Conservation (phyloP, 225 moss, liverwort and hornwort species). For the Pseudisothecium myosuroides region DNA sequence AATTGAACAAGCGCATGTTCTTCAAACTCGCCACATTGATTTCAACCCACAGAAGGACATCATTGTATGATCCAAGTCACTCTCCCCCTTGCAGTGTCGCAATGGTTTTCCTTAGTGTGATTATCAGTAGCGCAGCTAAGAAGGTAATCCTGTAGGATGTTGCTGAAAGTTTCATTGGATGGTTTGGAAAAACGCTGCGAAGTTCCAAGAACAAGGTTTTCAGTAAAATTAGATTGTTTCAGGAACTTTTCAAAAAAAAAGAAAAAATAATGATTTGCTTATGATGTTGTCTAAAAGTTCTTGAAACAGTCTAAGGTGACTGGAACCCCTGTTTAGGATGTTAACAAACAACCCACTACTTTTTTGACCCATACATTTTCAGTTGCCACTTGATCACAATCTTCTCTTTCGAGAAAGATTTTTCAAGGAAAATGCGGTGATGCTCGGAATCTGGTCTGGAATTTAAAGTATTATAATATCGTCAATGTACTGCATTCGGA, state of each 20-base stretch:
- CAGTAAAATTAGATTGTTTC: background rate
- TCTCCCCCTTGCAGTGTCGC: background rate
- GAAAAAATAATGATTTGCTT: background rate
- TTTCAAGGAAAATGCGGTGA: background rate
- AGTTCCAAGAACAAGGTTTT: background rate
- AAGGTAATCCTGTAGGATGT: background rate
- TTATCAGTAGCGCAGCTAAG: background rate
- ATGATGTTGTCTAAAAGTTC: too few relatives aligned
- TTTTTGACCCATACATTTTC: background rate
- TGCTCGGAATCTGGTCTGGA: background rate
- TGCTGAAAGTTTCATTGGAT: background rate
- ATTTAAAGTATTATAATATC: background rate
- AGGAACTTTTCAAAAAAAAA: background rate
- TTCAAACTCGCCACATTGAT: constrained; percentile 81
- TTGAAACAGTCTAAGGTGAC: background rate
- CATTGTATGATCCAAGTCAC: constrained; percentile 31
- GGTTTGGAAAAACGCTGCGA: background rate
- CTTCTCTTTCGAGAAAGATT: background rate
- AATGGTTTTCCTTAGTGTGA: background rate
- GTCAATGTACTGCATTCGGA: background rate
- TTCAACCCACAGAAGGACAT: constrained; percentile 73
- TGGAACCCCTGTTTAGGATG: background rate
- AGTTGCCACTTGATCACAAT: background rate
- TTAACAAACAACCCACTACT: background rate
- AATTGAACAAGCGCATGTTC: constrained; percentile 76